Base-by-base conservation (phyloP, 176 grass and related monocot genomes). In the Puccinellia tenuiflora region DNA sequence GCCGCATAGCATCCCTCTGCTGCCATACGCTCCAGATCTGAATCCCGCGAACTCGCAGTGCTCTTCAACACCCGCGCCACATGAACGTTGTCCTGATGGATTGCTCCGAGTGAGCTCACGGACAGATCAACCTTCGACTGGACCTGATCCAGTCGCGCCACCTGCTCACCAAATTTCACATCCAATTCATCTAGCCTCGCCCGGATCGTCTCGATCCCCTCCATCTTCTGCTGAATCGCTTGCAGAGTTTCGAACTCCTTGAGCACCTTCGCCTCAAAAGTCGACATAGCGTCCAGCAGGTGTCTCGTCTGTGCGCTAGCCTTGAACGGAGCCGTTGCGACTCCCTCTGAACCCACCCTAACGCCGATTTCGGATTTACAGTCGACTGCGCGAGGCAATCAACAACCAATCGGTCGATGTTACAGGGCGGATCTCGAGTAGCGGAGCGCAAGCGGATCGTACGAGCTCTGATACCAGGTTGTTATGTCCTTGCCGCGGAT, bases 61-160 rank as follows among this genome's bases (percentile, higher is more conserved):
- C 20, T 18, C n/a, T 59, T 59, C 22, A 59, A 0, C 22, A 25
- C 22, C 1, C 22, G 22, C 3, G n/a, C 55, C 9, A 25, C 10
- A 1, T 59, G n/a, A 3, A 59, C 55, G 0, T 59, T 7, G 2
- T 59, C 55, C 10, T 59, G n/a, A 1, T 59, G 55, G 1, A 13
- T 59, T 0, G 1, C 22, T 0, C 55, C n/a, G 2, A 59, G 25
- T 1, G 55, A 26, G 4, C 7, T 59, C 9, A 25, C 10, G 0
- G 55, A 59, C 0, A 62, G 13, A 6, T 62, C 2, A 1, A 56
- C 21, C 21, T 56, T 56, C 0, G 21, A 2, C 2, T 56, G 53
- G 0, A 56, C 53, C 10, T 56, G 53, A 22, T 56, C 53, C 7
- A 56, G n/a, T 0, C 53, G 1, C 0, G 0, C 20, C 2, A 56